phyloP scores from a whole-genome alignment of 169 alveolate species.

The Eimeria praecox region DNA sequence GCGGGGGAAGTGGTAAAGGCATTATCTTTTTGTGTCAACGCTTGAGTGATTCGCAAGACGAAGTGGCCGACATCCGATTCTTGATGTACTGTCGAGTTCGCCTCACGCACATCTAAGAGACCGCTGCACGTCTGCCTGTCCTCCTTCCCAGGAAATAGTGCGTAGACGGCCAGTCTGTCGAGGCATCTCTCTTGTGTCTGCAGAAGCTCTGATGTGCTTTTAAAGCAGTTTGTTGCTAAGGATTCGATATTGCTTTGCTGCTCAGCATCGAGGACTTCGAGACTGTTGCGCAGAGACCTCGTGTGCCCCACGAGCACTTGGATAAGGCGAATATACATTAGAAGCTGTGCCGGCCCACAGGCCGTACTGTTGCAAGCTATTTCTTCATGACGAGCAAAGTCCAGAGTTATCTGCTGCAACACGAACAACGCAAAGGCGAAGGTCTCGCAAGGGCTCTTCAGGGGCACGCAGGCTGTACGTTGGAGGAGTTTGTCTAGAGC shows the following conservation, averaged over 20 bases:
- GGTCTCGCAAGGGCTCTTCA: slow-evolving; percentile 56
- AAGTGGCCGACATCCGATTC: background rate
- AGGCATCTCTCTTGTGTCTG: slow-evolving; percentile 41
- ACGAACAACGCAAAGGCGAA: slow-evolving; percentile 51
- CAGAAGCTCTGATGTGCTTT: background rate
- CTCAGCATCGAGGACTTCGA: slow-evolving; percentile 27
- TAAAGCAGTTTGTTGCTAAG: background rate
- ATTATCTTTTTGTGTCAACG: background rate
- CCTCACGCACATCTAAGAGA: background rate
- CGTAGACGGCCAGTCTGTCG: slow-evolving; percentile 23
- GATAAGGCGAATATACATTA: background rate
- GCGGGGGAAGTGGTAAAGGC: slow-evolving; percentile 2
- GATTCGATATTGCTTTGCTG: slow-evolving; percentile 4
- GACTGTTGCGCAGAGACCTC: slow-evolving; percentile 20
- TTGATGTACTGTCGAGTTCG: background rate
- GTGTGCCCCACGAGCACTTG: slow-evolving; percentile 38
- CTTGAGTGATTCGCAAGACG: background rate
- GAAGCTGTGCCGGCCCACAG: background rate
- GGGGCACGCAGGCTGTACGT: slow-evolving; percentile 50
- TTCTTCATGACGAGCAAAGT: background rate
- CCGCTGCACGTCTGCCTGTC: background rate
- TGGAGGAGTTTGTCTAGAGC: slow-evolving; percentile 44
- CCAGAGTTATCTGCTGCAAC: slow-evolving; percentile 30
- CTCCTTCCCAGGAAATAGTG: slow-evolving; percentile 1
- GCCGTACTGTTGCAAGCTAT: background rate